A percentile compares a stretch with the other conserved stretches of the same genome.
These are phyloP conservation scores for Rhodomyrtus psidioides DNA, from an alignment of 441 rosid species.

Conservation along the genomic window DNA sequence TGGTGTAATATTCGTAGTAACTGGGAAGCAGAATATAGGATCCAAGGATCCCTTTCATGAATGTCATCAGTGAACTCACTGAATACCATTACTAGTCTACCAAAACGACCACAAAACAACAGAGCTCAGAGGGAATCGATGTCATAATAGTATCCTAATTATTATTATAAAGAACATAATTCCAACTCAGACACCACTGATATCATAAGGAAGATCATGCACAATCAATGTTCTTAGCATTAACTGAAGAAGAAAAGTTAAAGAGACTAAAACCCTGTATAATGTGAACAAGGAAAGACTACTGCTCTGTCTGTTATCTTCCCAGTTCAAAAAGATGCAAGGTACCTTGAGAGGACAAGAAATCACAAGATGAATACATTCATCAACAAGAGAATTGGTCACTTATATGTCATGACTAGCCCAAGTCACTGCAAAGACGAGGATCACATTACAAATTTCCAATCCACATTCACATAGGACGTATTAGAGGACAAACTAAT, in stretches of 20 bases:
- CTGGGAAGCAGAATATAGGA: neutral
- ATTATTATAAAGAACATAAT: neutral
- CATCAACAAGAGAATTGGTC: neutral
- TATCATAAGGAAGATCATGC: neutral
- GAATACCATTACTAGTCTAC: neutral
- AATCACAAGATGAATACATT: neutral
- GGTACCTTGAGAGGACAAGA: neutral
- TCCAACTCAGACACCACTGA: neutral
- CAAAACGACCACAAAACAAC: neutral
- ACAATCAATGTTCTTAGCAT: too few relatives aligned
- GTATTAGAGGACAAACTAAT: constrained; percentile 8
- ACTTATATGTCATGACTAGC: constrained; percentile 2
- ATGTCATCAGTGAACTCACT: neutral
- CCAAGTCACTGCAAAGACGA: constrained; percentile 1
- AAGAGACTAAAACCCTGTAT: neutral
- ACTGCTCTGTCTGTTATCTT: neutral
- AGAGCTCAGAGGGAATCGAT: neutral
- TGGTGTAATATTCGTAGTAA: neutral
- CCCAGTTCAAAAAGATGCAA: neutral
- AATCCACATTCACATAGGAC: neutral
- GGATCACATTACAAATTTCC: constrained; percentile 6
- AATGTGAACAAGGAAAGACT: neutral
- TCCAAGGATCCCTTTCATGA: neutral
- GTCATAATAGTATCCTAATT: neutral
- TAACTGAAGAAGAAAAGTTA: neutral